Percentiles rank a stretch among this genome's conserved stretches.
phyloP scores from a whole-genome alignment of 495 filamentous ascomycete species.

The Penicillium pancosmium region DNA sequence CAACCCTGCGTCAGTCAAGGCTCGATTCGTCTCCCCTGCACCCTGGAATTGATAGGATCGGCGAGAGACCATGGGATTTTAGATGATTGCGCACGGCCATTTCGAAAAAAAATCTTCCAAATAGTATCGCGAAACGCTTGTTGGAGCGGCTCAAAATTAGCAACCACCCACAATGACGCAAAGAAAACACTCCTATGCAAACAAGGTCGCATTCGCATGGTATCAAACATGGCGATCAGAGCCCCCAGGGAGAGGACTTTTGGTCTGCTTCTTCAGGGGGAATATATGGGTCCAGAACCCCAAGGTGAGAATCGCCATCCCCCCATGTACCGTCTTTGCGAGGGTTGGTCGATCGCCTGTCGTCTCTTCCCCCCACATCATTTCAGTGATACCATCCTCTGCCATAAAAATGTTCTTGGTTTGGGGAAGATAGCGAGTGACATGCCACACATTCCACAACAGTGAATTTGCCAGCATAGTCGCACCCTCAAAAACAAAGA shows the following conservation, averaged over 20 bases:
- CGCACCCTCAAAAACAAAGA: constrained; percentile 63
- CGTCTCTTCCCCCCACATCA: constrained; percentile 16
- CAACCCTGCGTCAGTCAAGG: neutral
- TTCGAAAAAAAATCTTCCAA: no score
- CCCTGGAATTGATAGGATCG: neutral
- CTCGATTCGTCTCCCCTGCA: neutral
- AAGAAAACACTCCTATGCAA: neutral
- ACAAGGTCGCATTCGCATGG: neutral
- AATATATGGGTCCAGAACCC: constrained; percentile 8
- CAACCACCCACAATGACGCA: neutral
- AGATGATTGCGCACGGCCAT: neutral
- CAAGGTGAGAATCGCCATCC: constrained; percentile 7
- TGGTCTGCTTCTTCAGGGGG: neutral
- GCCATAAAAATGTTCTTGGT: constrained; percentile 57
- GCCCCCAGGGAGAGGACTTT: neutral
- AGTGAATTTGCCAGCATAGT: constrained; percentile 60
- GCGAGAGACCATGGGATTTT: neutral
- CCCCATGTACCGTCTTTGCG: constrained; percentile 8
- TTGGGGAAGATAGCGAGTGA: constrained; percentile 55
- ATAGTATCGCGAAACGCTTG: neutral
- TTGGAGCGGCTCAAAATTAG: neutral
- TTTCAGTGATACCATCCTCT: constrained; percentile 58
- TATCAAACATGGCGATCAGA: neutral
- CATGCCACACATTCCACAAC: constrained; percentile 57
- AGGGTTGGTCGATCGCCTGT: constrained; percentile 32